A percentile compares a stretch with the other conserved stretches of the same genome.
Conservation (phyloP, 805 yeast species). For the Monosporozyma solicola region DNA sequence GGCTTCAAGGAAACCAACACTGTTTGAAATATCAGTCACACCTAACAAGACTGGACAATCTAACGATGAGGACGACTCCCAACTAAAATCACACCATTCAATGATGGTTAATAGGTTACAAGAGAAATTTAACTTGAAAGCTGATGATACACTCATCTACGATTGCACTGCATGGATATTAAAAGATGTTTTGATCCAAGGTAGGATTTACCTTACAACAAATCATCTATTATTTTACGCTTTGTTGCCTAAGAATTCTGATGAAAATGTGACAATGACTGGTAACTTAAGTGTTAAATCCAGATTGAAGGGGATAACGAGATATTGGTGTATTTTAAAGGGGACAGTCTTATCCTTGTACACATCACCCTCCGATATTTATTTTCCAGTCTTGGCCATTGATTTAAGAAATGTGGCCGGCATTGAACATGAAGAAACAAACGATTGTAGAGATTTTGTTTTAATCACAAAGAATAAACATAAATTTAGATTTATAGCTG, state of each 20-base stretch:
- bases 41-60: slow-evolving; percentile 1
- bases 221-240: slow-evolving; percentile 67
- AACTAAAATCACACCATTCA: background rate
- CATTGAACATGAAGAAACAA: slow-evolving; percentile 40
- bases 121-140: slow-evolving; percentile 36
- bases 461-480: slow-evolving; percentile 45
- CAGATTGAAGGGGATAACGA: slow-evolving; percentile 16
- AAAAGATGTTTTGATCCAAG: slow-evolving; percentile 76
- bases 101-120: background rate
- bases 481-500: slow-evolving; percentile 61
- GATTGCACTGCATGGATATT: slow-evolving; percentile 74
- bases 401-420: slow-evolving; percentile 56
- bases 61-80: background rate
- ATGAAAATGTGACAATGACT: slow-evolving; percentile 34
- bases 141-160: slow-evolving; percentile 46
- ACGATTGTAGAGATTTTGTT: slow-evolving; percentile 37
- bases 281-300: slow-evolving; percentile 44
- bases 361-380: slow-evolving; percentile 64
- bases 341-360: slow-evolving; percentile 62
- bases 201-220: slow-evolving; percentile 67
- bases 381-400: slow-evolving; percentile 71
- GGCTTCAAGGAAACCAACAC: slow-evolving; percentile 11
- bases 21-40: slow-evolving; percentile 16
- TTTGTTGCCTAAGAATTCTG: slow-evolving; percentile 51
- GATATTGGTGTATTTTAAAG: slow-evolving; percentile 77